phyloP scores from a whole-genome alignment of 345 rosid genomes.

The Bruguiera gymnorhiza region DNA sequence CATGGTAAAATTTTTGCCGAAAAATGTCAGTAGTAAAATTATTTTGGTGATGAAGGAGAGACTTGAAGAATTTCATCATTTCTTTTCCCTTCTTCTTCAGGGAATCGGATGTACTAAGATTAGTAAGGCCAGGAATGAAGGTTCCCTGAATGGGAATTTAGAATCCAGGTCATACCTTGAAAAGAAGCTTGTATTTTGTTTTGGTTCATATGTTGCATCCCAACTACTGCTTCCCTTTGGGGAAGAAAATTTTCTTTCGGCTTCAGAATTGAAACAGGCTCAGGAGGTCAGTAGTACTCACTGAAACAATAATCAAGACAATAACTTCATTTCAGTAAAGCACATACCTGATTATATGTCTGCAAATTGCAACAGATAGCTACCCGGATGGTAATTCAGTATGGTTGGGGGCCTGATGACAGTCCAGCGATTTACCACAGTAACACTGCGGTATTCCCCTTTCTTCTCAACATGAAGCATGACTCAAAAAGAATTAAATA shows the following conservation, averaged over 20 bases:
- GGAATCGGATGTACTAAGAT: slow-evolving; percentile 96
- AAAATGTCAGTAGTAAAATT: slow-evolving; percentile 1
- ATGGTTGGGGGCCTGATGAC: slow-evolving; percentile 98
- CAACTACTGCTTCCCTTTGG: slow-evolving; percentile 80
- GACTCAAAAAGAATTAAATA: not conserved
- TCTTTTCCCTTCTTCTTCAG: slow-evolving; percentile 23
- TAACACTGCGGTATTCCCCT: slow-evolving; percentile 60
- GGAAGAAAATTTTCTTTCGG: slow-evolving; percentile 80
- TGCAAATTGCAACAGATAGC: slow-evolving; percentile 62
- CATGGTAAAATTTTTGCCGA: not conserved
- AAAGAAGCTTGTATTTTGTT: slow-evolving; percentile 92
- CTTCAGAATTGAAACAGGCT: slow-evolving; percentile 73
- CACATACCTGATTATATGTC: slow-evolving; percentile 16
- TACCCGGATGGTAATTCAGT: slow-evolving; percentile 92
- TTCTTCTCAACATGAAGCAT: slow-evolving; percentile 17
- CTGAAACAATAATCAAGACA: not conserved
- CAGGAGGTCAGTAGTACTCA: slow-evolving; percentile 60
- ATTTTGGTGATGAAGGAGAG: slow-evolving; percentile 8
- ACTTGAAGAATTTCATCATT: not conserved
- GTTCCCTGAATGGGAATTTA: slow-evolving; percentile 55
- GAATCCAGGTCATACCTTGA: slow-evolving; percentile 94
- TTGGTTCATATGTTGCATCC: slow-evolving; percentile 84
- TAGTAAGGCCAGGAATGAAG: slow-evolving; percentile 64
- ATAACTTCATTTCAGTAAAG: not conserved
- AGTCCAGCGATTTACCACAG: slow-evolving; percentile 80